These are phyloP conservation scores for Turritis glabra DNA, from an alignment of 345 rosid genomes.

Conservation along the genomic window DNA sequence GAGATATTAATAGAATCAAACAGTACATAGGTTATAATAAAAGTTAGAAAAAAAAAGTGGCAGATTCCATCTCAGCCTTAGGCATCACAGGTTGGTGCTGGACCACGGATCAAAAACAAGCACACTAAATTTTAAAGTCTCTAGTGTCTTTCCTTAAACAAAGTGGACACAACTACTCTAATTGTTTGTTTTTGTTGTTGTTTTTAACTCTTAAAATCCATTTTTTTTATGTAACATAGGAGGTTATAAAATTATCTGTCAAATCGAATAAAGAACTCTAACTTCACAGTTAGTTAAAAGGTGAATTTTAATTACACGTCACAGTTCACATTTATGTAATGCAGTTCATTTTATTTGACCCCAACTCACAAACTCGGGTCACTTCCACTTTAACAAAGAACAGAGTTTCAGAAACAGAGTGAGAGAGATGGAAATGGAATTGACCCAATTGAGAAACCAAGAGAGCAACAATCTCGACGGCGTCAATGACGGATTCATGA, in stretches of 20 bases:
- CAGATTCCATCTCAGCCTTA: not conserved
- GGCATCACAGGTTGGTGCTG: conserved; percentile 1
- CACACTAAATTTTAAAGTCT: not conserved
- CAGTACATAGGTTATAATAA: not conserved
- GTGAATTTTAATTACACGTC: not conserved
- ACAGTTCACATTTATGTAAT: conserved; percentile 2
- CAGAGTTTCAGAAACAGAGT: not conserved
- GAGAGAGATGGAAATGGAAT: conserved; percentile 14
- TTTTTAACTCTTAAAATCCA: not conserved
- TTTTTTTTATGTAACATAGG: not conserved
- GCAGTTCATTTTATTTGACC: not conserved
- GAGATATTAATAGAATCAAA: not conserved
- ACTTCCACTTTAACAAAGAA: not conserved
- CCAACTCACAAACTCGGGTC: not conserved
- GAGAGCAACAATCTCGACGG: conserved; percentile 3
- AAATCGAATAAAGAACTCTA: not conserved
- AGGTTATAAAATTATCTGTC: not conserved
- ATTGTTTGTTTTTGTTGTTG: not conserved
- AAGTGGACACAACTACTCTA: not conserved
- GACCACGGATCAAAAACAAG: conserved; percentile 10
- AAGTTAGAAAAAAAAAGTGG: not conserved
- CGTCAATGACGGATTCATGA: not conserved
- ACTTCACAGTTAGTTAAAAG: not conserved
- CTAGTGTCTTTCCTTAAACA: not conserved
- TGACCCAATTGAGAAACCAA: conserved; percentile 1